phyloP scores from a whole-genome alignment of 2,329 filamentous ascomycete genomes.

The Penicillium brasilianum region DNA sequence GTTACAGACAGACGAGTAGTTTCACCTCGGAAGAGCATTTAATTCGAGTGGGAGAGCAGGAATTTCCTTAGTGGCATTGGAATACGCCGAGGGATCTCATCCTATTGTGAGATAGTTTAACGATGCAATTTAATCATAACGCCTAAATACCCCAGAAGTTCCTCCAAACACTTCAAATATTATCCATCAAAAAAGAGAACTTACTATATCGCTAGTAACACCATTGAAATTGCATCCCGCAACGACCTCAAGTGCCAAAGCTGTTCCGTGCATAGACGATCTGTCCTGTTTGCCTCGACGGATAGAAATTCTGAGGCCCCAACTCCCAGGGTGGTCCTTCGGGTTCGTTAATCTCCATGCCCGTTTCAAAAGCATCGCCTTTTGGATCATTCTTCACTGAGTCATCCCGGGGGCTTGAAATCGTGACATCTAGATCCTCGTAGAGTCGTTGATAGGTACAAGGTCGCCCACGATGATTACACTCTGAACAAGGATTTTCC shows the following conservation, averaged over 20 bases:
- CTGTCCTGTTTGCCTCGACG: slow-evolving; percentile 4
- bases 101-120: background rate
- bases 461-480: slow-evolving; percentile 22
- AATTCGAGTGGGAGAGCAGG: background rate
- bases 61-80: background rate
- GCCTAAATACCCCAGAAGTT: background rate
- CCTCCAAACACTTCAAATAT: background rate
- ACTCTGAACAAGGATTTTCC: slow-evolving; percentile 31
- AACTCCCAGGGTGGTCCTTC: slow-evolving; percentile 23
- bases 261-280: slow-evolving; percentile 16
- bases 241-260: slow-evolving; percentile 6
- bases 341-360: background rate
- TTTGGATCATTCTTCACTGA: background rate
- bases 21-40: background rate
- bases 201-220: background rate
- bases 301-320: slow-evolving; percentile 29
- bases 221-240: background rate
- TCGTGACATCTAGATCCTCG: slow-evolving; percentile 6
- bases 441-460: slow-evolving; percentile 34
- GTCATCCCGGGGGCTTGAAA: background rate
- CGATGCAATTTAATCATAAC: background rate
- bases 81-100: background rate
- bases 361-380: background rate
- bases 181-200: background rate
- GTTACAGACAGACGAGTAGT: background rate